Evolutionary conservation across 2,329 filamentous ascomycete genomes (phyloP), one percentile per base, ranked within the genome.

Genomic region (Fusarium clavum): DNA sequence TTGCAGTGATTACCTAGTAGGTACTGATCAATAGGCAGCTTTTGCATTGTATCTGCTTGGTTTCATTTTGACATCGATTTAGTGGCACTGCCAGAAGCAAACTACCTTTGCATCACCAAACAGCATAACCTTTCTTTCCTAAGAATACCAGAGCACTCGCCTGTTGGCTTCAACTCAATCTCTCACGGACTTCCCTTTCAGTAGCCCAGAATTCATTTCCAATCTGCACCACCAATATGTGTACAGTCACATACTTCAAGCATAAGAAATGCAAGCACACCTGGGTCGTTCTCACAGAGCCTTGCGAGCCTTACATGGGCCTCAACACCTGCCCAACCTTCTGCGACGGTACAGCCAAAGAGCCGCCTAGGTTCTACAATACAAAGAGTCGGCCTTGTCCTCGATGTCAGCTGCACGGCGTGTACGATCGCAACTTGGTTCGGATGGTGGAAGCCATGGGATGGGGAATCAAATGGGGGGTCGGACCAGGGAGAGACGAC

Each of bases 191-290:
- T 16, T 14, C 3, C 9, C 11, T 16, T 29, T 22, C 14, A 25
- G 38, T 10, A 27, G n/a, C n/a, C 10, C 24, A 22, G 8, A 44
- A 7, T 24, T 20, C 8, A 18, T 22, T 8, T 27, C 10, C 3
- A 22, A 7, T 16, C 18, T 16, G 22, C 18, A 13, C 24, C 3
- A 6, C 20, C 30, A 40, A 67, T 4, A 87, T 88, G 86, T 88
- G 86, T 75, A 69, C 73, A 20, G 80, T 83, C n/a, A 81, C 78
- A 27, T 83, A 84, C 76, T 86, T 82, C 77, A 79, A 80, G 61
- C 83, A 86, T 76, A 82, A 81, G 52, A 71, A 69, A 62, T 88
- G 86, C 81, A 78, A 79, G 13, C 86, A 87, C 79, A 81, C 80
- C 70, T 89, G 86, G 86, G 80, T 84, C 44, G 74, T 82, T 64